Percentiles rank a stretch among this genome's conserved stretches.
Conservation (phyloP, 306 rosid species). For the Delonix regia region DNA sequence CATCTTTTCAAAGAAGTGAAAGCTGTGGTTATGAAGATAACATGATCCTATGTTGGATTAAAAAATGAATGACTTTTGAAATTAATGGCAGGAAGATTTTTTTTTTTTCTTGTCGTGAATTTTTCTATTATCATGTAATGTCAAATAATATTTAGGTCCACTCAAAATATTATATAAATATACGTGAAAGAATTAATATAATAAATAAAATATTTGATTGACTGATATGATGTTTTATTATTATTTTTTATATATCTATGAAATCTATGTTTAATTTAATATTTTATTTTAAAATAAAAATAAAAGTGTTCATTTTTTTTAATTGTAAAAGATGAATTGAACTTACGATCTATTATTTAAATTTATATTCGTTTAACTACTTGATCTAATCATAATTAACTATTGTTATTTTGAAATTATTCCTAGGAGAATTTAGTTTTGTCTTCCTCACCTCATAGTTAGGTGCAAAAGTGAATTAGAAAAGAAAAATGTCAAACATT, state of each 20-base stretch:
- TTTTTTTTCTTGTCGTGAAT: too few species aligned
- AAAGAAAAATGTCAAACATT: background rate
- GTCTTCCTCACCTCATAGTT: background rate
- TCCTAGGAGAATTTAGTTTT: background rate
- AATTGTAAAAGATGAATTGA: too few species aligned
- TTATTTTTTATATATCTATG: too few species aligned
- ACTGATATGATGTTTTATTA: background rate
- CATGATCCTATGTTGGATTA: background rate
- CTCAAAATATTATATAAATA: background rate
- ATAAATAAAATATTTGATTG: background rate
- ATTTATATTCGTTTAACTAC: too few species aligned
- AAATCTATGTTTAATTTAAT: background rate
- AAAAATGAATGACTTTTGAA: background rate
- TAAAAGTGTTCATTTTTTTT: background rate
- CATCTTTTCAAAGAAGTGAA: background rate
- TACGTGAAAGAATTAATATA: background rate
- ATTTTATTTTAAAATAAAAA: background rate
- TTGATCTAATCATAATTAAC: too few species aligned
- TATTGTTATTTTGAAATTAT: too few species aligned
- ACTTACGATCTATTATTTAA: too few species aligned
- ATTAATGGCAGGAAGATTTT: background rate
- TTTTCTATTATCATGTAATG: too few species aligned
- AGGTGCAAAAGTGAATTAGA: background rate
- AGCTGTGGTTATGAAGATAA: background rate
- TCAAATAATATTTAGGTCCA: background rate